Evolutionary conservation across 495 filamentous ascomycete species (phyloP), one percentile per base, ranked within the genome.

Genomic region (Geoglossum glabrum): DNA sequence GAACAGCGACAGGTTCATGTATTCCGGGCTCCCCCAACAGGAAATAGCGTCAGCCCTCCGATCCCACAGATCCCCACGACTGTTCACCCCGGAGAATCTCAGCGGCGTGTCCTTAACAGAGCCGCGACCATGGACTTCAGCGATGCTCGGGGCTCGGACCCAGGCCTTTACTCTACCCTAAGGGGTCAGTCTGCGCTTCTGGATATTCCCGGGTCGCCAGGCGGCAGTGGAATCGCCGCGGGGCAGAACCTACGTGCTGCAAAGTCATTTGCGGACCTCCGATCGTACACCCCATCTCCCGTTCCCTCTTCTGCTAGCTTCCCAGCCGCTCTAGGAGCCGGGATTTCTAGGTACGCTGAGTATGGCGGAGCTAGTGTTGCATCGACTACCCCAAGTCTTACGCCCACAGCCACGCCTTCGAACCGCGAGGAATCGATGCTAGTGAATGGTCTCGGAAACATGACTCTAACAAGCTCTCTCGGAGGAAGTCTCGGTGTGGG

Each of bases 91-190:
- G 74, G 78, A 57, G 87, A 96, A 59, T 77, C 80, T 33, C 80
- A 81, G 58, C 79, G 89, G 57, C 85, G 90, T 33, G 84, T 80
- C 15, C 73, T 98, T 34, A 92, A 89, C 72, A 85, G 92, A 30
- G 89, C 92, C 21, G 93, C 92, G 33, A 98, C 92, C n/a, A 95
- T 93, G 63, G 90, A 97, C 70, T 98, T 98, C 71, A 88, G 85
- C 63, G 92, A 96, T 66, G 81, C 86, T 36, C 84, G 90, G 7
- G 82, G 76, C 26, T 79, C 78, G 49, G 81, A 83, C 23, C 74
- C 75, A 36, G 76, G 78, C 47, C 75, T 85, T 61, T 87, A 84
- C 67, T 80, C 79, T 63, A 81, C 85, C 0, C 74, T 93, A 49
- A 84, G 87, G 43, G 76, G 85, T 50, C 78, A 78, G 34, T 73